Percentiles rank a stretch among this genome's conserved stretches.
These are phyloP conservation scores for Cynanchum wilfordii DNA, from an alignment of 257 asterid species.

Conservation along the genomic window DNA sequence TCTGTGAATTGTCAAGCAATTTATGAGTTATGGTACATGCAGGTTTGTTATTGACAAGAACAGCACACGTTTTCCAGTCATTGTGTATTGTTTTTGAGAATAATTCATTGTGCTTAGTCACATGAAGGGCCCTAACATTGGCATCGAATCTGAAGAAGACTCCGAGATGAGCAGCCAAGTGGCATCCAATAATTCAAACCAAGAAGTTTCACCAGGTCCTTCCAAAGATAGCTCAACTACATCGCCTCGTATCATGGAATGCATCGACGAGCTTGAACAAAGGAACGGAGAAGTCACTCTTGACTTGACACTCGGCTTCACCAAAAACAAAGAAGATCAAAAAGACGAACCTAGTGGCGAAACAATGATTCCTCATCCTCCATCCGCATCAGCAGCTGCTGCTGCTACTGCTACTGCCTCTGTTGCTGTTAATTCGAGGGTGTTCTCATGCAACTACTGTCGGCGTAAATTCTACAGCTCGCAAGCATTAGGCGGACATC, in stretches of 20 bases:
- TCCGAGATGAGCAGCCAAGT: conserved; percentile 70
- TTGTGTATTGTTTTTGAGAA: background rate
- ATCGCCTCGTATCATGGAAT: conserved; percentile 33
- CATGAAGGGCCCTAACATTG: conserved; percentile 48
- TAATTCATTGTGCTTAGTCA: background rate
- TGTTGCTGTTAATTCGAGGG: conserved; percentile 25
- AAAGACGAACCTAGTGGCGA: conserved; percentile 21
- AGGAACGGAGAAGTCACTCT: conserved; percentile 41
- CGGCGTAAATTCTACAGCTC: conserved; percentile 90
- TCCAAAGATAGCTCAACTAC: conserved; percentile 39
- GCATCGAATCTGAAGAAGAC: conserved; percentile 71
- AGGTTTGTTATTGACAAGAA: background rate
- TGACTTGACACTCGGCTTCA: conserved; percentile 69
- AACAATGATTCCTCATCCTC: conserved; percentile 35
- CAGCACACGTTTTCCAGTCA: background rate
- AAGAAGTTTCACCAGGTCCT: conserved; percentile 36
- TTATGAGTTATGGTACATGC: background rate
- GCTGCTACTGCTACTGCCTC: background rate
- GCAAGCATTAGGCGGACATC: conserved; percentile 94
- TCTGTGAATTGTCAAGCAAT: background rate
- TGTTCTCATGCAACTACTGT: conserved; percentile 91
- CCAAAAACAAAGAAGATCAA: conserved; percentile 20
- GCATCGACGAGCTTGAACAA: conserved; percentile 20
- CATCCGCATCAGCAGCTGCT: conserved; percentile 19
- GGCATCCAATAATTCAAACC: conserved; percentile 50